Evolutionary conservation across 192 early-diverging fungal species (phyloP).

Genomic region (Gigaspora rosea): DNA sequence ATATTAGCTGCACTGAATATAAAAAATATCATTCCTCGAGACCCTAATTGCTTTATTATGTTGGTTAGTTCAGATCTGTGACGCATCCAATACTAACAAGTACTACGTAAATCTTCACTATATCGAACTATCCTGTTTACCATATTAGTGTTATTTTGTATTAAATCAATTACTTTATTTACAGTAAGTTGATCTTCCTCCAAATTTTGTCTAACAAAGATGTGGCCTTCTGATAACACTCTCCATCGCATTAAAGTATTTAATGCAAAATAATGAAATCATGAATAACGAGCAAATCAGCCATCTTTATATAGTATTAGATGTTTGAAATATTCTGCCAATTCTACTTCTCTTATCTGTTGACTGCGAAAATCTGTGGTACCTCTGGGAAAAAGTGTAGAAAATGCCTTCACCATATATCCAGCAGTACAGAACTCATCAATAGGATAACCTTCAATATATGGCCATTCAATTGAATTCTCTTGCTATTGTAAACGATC

Average conservation of each 20-base stretch:
- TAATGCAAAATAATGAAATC: neutral
- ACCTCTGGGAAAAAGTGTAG: neutral
- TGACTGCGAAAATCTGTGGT: neutral
- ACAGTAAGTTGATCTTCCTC: too few relatives aligned
- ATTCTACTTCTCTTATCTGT: neutral
- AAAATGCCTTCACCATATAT: neutral
- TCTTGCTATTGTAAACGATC: too few relatives aligned
- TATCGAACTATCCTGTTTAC: too few relatives aligned
- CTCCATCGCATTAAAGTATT: neutral
- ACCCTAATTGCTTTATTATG: neutral
- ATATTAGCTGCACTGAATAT: neutral
- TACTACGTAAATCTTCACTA: too few relatives aligned
- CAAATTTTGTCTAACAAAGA: neutral
- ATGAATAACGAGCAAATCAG: neutral
- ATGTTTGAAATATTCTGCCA: conserved; percentile 5
- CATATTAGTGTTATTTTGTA: too few relatives aligned
- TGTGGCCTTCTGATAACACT: neutral
- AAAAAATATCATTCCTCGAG: conserved; percentile 1
- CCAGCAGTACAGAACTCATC: too few relatives aligned
- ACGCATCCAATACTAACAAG: too few relatives aligned
- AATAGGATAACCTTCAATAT: too few relatives aligned
- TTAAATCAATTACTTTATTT: too few relatives aligned
- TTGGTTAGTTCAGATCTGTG: neutral
- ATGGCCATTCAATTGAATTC: too few relatives aligned
- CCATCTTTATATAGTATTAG: neutral